phyloP scores from a whole-genome alignment of 257 asterid species.

The Solanum piurae region DNA sequence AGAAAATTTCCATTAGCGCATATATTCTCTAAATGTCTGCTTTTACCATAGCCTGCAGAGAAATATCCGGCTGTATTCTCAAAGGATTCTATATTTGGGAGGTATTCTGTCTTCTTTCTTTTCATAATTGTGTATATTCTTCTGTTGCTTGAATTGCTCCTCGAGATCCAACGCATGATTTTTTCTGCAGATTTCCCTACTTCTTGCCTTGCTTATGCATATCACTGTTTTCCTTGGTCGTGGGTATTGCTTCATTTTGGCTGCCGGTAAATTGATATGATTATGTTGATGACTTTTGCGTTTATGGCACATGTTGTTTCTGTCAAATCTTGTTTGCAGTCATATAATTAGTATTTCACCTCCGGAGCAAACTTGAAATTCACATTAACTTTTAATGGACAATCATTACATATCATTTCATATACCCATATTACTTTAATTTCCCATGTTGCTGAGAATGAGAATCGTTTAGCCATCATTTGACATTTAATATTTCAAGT shows the following conservation, averaged over 20 bases:
- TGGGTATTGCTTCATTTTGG: conserved; percentile 1
- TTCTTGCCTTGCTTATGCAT: conserved; percentile 6
- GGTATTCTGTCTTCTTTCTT: background rate
- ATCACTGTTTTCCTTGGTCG: conserved; percentile 2
- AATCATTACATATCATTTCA: background rate
- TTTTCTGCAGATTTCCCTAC: conserved; percentile 5
- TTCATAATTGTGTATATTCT: background rate
- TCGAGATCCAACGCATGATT: background rate
- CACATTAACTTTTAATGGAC: background rate
- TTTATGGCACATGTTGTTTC: background rate
- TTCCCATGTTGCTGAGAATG: background rate
- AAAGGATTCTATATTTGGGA: background rate
- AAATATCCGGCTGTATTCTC: background rate
- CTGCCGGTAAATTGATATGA: conserved; percentile 2
- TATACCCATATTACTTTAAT: background rate
- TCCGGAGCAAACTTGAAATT: background rate
- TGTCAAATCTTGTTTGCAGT: background rate
- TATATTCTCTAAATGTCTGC: background rate
- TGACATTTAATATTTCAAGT: background rate
- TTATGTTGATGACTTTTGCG: background rate
- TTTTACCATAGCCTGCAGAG: background rate
- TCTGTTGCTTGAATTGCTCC: background rate
- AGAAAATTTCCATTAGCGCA: background rate
- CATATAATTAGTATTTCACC: background rate
- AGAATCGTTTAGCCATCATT: background rate